Evolutionary conservation across 176 grass and related monocot genomes (phyloP).

Genomic region (Alopecurus myosuroides): DNA sequence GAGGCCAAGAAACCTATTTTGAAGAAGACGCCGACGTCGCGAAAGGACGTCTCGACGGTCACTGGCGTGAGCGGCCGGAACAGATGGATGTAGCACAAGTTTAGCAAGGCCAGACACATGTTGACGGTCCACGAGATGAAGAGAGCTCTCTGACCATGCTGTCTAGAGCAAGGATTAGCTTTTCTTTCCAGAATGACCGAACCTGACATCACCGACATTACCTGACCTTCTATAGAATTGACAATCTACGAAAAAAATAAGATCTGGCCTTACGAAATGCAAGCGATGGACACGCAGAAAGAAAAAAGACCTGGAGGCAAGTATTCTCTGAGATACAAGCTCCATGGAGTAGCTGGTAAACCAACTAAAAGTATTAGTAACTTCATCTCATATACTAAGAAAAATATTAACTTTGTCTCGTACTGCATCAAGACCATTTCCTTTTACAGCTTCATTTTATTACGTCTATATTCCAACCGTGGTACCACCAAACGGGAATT

Average conservation of each 20-base stretch:
- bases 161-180: background rate
- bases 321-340: background rate
- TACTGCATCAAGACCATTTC: background rate
- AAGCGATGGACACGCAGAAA: background rate
- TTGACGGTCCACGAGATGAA: background rate
- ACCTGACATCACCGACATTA: background rate
- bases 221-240: background rate
- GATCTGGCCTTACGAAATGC: background rate
- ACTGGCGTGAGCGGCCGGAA: background rate
- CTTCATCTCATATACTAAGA: too few species aligned
- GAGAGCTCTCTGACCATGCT: background rate
- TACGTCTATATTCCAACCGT: background rate
- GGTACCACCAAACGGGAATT: background rate
- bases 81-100: background rate
- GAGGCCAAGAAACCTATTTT: background rate
- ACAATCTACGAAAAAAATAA: background rate
- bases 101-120: background rate
- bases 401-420: background rate
- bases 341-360: background rate
- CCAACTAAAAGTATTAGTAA: background rate
- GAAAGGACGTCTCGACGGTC: background rate
- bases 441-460: background rate
- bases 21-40: background rate
- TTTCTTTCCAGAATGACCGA: background rate
- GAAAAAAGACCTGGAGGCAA: background rate